Evolutionary conservation across 805 yeast species (phyloP).

Genomic region (Saccharomycopsis olivae): DNA sequence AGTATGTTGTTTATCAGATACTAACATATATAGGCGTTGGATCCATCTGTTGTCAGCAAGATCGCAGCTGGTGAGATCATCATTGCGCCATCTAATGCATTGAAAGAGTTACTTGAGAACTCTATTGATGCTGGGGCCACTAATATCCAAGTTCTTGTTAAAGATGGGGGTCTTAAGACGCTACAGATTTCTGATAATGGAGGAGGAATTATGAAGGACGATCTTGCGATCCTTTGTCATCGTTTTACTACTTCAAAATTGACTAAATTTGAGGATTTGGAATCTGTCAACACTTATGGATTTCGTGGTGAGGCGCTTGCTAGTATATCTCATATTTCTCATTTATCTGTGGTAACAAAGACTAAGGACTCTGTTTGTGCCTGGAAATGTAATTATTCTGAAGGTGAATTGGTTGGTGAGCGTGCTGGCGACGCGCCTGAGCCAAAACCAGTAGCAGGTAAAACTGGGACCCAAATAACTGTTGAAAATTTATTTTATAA

Average conservation of each 20-base stretch:
- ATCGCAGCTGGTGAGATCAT: conserved; percentile 98
- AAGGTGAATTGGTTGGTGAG: conserved; percentile 48
- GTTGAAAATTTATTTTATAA: conserved; percentile 90
- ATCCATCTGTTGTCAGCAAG: conserved; percentile 64
- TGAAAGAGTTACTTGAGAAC: conserved; percentile 88
- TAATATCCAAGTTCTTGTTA: conserved; percentile 64
- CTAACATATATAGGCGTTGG: conserved; percentile 33
- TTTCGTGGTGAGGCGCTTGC: conserved; percentile 97
- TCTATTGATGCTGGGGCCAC: conserved; percentile 80
- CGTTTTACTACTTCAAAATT: conserved; percentile 90
- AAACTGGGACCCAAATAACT: conserved; percentile 69
- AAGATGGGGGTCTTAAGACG: conserved; percentile 85
- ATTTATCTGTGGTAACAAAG: conserved; percentile 72
- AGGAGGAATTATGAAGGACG: conserved; percentile 62
- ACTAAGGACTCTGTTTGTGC: conserved; percentile 53
- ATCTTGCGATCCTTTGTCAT: conserved; percentile 72
- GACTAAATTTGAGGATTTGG: conserved; percentile 61
- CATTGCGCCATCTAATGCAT: conserved; percentile 85
- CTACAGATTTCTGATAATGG: conserved; percentile 90
- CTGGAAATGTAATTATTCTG: conserved; percentile 53
- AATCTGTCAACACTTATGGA: conserved; percentile 69
- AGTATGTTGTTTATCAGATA: too few relatives aligned
- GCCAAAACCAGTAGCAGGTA: conserved; percentile 77
- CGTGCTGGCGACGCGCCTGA: conserved; percentile 30
- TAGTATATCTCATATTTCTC: conserved; percentile 82